A percentile compares a stretch with the other conserved stretches of the same genome.
Conservation (phyloP, 257 asterid species). For the Forsythia viridissima region DNA sequence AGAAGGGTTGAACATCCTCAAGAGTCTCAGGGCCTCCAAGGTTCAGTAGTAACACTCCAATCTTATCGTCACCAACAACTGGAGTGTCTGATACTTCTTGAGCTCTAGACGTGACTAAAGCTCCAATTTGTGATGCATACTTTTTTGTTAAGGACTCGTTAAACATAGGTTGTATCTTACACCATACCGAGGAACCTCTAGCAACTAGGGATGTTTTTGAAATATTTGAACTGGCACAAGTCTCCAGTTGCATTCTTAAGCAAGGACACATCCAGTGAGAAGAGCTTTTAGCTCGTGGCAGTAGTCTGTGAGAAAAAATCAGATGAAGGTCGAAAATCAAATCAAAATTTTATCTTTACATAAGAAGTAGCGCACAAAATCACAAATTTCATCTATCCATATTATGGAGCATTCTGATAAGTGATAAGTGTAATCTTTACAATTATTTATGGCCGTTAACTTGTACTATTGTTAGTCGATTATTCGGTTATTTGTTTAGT, state of each 20-base stretch:
- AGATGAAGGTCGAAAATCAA: conserved; percentile 13
- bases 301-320: conserved; percentile 43
- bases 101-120: conserved; percentile 62
- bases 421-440: too few species aligned
- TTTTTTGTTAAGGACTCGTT: conserved; percentile 27
- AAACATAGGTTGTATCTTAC: conserved; percentile 36
- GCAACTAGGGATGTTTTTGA: conserved; percentile 44
- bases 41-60: conserved; percentile 91
- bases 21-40: conserved; percentile 99
- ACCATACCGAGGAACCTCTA: conserved; percentile 47
- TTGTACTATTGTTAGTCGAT: too few species aligned
- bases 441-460: too few species aligned
- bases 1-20: conserved; percentile 95
- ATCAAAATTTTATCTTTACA: background rate
- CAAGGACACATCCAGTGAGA: conserved; percentile 56
- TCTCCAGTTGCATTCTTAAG: conserved; percentile 51
- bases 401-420: background rate
- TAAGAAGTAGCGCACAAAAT: background rate
- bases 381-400: background rate
- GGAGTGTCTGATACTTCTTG: conserved; percentile 46
- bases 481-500: too few species aligned
- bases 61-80: conserved; percentile 64
- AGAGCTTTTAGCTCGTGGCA: conserved; percentile 51
- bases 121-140: conserved; percentile 43
- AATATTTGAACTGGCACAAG: conserved; percentile 36